A percentile compares a stretch with the other conserved stretches of the same genome.
phyloP scores from a whole-genome alignment of 1,139 yeast species.

The Scheffersomyces stambukii region DNA sequence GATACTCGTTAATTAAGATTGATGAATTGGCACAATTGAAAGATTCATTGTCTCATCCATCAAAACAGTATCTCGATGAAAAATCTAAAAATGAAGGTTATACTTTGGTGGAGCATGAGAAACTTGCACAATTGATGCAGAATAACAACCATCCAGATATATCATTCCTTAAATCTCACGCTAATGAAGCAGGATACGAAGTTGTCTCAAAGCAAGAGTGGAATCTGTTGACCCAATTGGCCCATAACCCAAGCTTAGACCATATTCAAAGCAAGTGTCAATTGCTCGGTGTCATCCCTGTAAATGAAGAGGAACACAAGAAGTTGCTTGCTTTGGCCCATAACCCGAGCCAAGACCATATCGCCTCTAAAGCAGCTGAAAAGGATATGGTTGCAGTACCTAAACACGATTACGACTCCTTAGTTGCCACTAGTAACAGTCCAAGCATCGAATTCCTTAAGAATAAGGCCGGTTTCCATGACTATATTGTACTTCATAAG shows the following conservation, averaged over 20 bases:
- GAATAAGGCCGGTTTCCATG: constrained; percentile 11
- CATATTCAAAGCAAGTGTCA: constrained; percentile 13
- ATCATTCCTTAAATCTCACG: constrained; percentile 4
- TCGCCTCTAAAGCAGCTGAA: constrained; percentile 15
- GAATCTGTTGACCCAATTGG: constrained; percentile 15
- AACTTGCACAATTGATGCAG: constrained; percentile 12
- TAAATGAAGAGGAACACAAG: constrained; percentile 11
- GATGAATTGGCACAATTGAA: constrained; percentile 11
- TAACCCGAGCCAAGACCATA: constrained; percentile 17
- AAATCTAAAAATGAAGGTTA: constrained; percentile 13
- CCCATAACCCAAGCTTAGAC: constrained; percentile 16
- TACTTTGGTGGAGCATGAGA: constrained; percentile 15
- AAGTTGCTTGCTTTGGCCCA: constrained; percentile 8
- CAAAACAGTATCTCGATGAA: constrained; percentile 6
- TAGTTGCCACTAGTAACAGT: constrained; percentile 11
- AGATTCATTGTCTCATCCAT: too few species aligned
- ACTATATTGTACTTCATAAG: constrained; percentile 3
- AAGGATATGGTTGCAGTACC: constrained; percentile 23
- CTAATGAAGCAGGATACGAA: constrained; percentile 8
- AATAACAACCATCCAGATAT: constrained; percentile 7
- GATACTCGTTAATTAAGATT: constrained; percentile 17
- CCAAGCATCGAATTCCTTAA: constrained; percentile 18
- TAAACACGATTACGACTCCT: constrained; percentile 14
- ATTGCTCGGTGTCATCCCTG: constrained; percentile 2
- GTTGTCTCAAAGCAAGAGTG: neutral